Evolutionary conservation across 1,284 basidiomycete genomes (phyloP).

Genomic region (Naganishia albida): DNA sequence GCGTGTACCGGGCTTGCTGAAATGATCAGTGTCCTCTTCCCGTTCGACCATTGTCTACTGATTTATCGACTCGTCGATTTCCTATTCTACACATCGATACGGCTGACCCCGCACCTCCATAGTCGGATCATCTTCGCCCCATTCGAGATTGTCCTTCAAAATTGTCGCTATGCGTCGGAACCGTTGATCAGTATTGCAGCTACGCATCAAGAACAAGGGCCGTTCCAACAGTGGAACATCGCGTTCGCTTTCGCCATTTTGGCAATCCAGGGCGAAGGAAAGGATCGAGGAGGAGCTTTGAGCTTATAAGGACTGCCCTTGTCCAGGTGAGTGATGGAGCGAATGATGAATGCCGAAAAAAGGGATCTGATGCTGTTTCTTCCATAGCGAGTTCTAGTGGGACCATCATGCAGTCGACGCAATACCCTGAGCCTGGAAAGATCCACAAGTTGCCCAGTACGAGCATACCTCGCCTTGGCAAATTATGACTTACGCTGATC

Average conservation of each 20-base stretch:
- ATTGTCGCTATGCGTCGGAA: too few relatives aligned
- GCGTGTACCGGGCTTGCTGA: too few relatives aligned
- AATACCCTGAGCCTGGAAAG: conserved; percentile 31
- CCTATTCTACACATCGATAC: too few relatives aligned
- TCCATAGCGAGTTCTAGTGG: too few relatives aligned
- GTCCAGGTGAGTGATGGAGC: not conserved
- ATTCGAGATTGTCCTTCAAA: not conserved
- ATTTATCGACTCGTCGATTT: not conserved
- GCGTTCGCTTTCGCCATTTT: not conserved
- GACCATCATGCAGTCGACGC: conserved; percentile 1
- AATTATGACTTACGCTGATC: not conserved
- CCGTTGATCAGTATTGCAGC: not conserved
- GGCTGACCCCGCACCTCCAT: too few relatives aligned
- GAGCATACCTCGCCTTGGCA: not conserved
- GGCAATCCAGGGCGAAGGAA: too few relatives aligned
- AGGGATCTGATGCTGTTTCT: not conserved
- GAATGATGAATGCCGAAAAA: not conserved
- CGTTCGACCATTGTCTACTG: not conserved
- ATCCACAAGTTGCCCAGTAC: conserved; percentile 34
- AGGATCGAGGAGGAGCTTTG: too few relatives aligned
- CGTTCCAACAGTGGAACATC: not conserved
- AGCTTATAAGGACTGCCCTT: not conserved
- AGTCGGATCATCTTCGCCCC: too few relatives aligned
- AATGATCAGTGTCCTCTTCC: not conserved
- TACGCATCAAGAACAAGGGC: not conserved